phyloP scores from a whole-genome alignment of 2,329 filamentous ascomycete genomes.

The Xylaria sp. region DNA sequence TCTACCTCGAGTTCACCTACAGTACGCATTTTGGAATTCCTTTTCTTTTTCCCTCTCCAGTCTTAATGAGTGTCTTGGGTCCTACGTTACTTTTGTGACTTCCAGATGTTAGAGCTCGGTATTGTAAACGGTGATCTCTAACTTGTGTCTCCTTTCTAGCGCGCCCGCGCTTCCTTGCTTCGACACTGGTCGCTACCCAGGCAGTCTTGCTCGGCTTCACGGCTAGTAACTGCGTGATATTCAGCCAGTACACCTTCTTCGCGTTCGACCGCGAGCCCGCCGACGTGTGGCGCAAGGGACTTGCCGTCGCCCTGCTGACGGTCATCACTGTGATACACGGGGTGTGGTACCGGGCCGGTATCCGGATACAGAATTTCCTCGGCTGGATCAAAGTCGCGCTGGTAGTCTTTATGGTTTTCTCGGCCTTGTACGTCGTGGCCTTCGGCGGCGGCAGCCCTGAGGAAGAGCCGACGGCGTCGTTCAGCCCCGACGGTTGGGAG shows the following conservation, averaged over 20 bases:
- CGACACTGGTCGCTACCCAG: slow-evolving; percentile 71
- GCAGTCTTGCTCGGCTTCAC: slow-evolving; percentile 74
- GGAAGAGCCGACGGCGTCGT: slow-evolving; percentile 23
- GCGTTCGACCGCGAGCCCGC: slow-evolving; percentile 63
- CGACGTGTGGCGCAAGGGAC: slow-evolving; percentile 62
- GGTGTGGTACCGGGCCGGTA: slow-evolving; percentile 66
- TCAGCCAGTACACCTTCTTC: slow-evolving; percentile 73
- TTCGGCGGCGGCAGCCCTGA: slow-evolving; percentile 50
- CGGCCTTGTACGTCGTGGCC: slow-evolving; percentile 68
- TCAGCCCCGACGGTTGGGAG: slow-evolving; percentile 56
- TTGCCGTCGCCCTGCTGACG: slow-evolving; percentile 68
- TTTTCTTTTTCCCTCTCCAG: background rate
- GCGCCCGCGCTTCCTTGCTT: slow-evolving; percentile 71
- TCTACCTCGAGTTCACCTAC: slow-evolving; percentile 78
- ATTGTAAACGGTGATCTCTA: background rate
- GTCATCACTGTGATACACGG: slow-evolving; percentile 69
- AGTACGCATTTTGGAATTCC: slow-evolving; percentile 38
- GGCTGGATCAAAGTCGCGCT: slow-evolving; percentile 73
- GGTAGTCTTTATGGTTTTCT: slow-evolving; percentile 70
- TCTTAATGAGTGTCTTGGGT: background rate
- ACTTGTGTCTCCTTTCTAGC: slow-evolving; percentile 38
- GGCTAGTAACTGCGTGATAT: slow-evolving; percentile 76
- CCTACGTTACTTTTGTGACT: background rate
- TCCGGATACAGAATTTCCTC: slow-evolving; percentile 69
- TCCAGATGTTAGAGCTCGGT: background rate